Evolutionary conservation across 345 rosid genomes (phyloP).

Genomic region (Euphorbia tirucalli): DNA sequence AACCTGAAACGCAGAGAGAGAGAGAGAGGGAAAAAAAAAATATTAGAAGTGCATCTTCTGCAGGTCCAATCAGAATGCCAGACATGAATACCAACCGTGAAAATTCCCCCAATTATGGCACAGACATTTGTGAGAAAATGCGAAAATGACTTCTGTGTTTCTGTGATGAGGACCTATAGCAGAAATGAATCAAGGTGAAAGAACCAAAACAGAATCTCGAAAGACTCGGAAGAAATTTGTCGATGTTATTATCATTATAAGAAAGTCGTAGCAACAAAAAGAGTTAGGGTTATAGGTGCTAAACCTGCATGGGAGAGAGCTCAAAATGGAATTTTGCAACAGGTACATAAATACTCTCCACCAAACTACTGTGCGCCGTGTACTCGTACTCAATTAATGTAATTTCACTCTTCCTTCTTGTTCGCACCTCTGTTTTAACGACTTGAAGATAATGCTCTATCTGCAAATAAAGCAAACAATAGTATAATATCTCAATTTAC

Average conservation of each 20-base stretch:
- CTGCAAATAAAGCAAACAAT: conserved; percentile 42
- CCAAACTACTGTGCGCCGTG: conserved; percentile 94
- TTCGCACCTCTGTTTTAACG: conserved; percentile 86
- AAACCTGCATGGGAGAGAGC: conserved; percentile 99
- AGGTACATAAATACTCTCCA: conserved; percentile 66
- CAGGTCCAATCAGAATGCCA: background rate
- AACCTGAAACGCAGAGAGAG: conserved; percentile 55
- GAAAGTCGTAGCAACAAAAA: background rate
- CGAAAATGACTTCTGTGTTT: conserved; percentile 75
- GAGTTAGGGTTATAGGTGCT: background rate
- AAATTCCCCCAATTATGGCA: conserved; percentile 94
- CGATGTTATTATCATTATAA: background rate
- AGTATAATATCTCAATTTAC: background rate
- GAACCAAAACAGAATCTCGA: background rate
- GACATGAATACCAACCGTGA: conserved; percentile 66
- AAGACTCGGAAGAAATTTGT: background rate
- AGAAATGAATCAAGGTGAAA: background rate
- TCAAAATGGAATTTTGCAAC: conserved; percentile 87
- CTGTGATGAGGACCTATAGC: conserved; percentile 76
- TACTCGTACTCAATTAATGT: conserved; percentile 77
- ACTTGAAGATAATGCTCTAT: conserved; percentile 96
- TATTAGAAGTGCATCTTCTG: conserved; percentile 1
- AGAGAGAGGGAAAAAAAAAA: too few relatives aligned
- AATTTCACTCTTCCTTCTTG: conserved; percentile 41
- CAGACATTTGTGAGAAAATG: conserved; percentile 94